A percentile compares a stretch with the other conserved stretches of the same genome.
These are phyloP conservation scores for Teratosphaeria destructans DNA, from an alignment of 2,329 filamentous ascomycete genomes.

Conservation along the genomic window DNA sequence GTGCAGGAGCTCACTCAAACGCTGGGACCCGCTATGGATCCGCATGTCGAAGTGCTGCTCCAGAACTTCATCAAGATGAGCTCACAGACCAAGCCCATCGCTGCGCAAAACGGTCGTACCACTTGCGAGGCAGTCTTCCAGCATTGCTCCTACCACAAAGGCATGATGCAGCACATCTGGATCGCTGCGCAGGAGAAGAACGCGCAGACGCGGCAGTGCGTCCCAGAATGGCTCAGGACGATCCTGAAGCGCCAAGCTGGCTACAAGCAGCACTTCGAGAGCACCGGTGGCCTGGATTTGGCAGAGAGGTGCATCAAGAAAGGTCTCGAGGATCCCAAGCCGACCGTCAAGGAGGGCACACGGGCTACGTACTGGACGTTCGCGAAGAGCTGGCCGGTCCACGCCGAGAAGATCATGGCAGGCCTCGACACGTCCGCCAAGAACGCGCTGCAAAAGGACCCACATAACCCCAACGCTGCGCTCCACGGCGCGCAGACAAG, in stretches of 20 bases:
- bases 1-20: slow-evolving; percentile 74
- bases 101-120: slow-evolving; percentile 68
- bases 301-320: slow-evolving; percentile 85
- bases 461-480: slow-evolving; percentile 60
- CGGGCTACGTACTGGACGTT: slow-evolving; percentile 82
- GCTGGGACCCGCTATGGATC: slow-evolving; percentile 69
- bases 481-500: slow-evolving; percentile 30
- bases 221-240: slow-evolving; percentile 73
- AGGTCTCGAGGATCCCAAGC: slow-evolving; percentile 80
- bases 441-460: slow-evolving; percentile 69
- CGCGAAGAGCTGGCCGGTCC: slow-evolving; percentile 63
- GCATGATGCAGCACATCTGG: slow-evolving; percentile 78
- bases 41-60: slow-evolving; percentile 81
- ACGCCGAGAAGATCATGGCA: slow-evolving; percentile 67
- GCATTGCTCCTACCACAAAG: slow-evolving; percentile 66
- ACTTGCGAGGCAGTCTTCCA: slow-evolving; percentile 74
- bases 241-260: slow-evolving; percentile 65
- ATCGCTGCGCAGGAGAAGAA: slow-evolving; percentile 86
- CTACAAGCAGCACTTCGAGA: slow-evolving; percentile 76
- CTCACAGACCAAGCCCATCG: slow-evolving; percentile 85
- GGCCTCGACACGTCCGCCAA: slow-evolving; percentile 69
- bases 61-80: slow-evolving; percentile 84
- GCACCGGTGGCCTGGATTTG: slow-evolving; percentile 69
- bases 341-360: slow-evolving; percentile 77
- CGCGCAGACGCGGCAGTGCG: slow-evolving; percentile 70